Percentiles rank a stretch among this genome's conserved stretches.
These are phyloP conservation scores for Hypericum perforatum DNA, from an alignment of 345 rosid genomes.

Conservation along the genomic window DNA sequence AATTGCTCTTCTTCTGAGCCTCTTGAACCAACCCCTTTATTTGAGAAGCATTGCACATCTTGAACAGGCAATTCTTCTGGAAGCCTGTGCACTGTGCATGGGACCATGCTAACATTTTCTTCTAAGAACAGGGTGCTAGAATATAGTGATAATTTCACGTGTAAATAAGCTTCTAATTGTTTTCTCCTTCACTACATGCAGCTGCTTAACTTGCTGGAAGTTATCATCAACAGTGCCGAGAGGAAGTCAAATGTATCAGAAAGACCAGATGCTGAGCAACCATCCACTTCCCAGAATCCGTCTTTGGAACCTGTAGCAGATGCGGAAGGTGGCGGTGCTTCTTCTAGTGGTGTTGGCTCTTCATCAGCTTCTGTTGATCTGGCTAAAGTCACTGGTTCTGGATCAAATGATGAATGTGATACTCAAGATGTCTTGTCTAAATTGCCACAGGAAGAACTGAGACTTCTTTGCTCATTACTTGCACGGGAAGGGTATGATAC, in stretches of 20 bases:
- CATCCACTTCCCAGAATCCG: constrained; percentile 27
- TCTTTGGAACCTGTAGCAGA: constrained; percentile 30
- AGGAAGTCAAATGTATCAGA: constrained; percentile 44
- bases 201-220: constrained; percentile 87
- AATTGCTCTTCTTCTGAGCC: constrained; percentile 70
- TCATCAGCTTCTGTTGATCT: constrained; percentile 27
- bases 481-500: constrained; percentile 77
- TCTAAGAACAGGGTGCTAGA: no score
- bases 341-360: constrained; percentile 30
- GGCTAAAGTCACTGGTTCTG: constrained; percentile 31
- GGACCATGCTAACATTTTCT: neutral
- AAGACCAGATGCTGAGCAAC: constrained; percentile 33
- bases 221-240: constrained; percentile 65
- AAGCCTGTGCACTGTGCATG: no score
- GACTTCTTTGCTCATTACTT: constrained; percentile 83
- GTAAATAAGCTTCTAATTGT: neutral
- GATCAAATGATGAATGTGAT: constrained; percentile 47
- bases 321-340: constrained; percentile 28
- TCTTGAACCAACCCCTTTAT: constrained; percentile 85
- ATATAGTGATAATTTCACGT: no score
- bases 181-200: constrained; percentile 23
- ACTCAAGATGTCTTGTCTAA: constrained; percentile 44
- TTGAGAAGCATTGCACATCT: constrained; percentile 91
- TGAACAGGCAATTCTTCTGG: constrained; percentile 66
- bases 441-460: constrained; percentile 74